Evolutionary conservation across 805 yeast genomes (phyloP).

Genomic region (Cyberlindnera euphorbiae): DNA sequence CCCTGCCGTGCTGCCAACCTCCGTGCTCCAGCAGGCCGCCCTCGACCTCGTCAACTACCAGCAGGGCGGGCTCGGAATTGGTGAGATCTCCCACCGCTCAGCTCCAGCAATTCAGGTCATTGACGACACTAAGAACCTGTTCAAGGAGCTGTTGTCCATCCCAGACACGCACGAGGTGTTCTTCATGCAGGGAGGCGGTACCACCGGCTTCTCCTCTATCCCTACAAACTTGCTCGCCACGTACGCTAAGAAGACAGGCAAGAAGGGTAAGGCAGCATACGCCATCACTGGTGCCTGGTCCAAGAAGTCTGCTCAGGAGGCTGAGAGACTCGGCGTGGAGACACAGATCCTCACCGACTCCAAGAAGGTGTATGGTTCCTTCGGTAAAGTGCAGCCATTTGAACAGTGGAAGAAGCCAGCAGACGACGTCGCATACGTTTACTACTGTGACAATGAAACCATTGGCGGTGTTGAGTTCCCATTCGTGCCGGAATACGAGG

Average conservation of each 20-base stretch:
- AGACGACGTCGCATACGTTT: slow-evolving; percentile 75
- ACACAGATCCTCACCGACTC: slow-evolving; percentile 66
- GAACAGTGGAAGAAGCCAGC: slow-evolving; percentile 57
- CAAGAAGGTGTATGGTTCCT: slow-evolving; percentile 51
- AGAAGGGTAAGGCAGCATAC: slow-evolving; percentile 78
- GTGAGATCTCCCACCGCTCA: slow-evolving; percentile 96
- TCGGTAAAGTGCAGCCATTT: slow-evolving; percentile 60
- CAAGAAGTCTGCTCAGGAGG: slow-evolving; percentile 82
- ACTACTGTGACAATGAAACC: slow-evolving; percentile 95
- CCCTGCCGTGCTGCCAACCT: slow-evolving; percentile 86
- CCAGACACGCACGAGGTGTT: slow-evolving; percentile 94
- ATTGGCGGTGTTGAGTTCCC: slow-evolving; percentile 86
- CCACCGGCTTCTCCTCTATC: slow-evolving; percentile 88
- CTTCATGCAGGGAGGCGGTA: slow-evolving; percentile 97
- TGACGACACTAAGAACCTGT: slow-evolving; percentile 65
- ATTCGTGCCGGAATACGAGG: slow-evolving; percentile 48
- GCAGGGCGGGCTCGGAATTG: slow-evolving; percentile 75
- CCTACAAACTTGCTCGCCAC: slow-evolving; percentile 79
- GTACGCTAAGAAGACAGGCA: slow-evolving; percentile 65
- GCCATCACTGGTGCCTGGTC: slow-evolving; percentile 95
- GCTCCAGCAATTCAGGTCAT: slow-evolving; percentile 74
- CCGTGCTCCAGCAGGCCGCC: slow-evolving; percentile 85
- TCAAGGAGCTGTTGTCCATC: slow-evolving; percentile 59
- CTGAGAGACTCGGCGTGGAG: slow-evolving; percentile 74
- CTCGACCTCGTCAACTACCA: slow-evolving; percentile 70